Percentiles rank a stretch among this genome's conserved stretches.
These are phyloP conservation scores for Crithidia fasciculata DNA, from an alignment of 208 protist genomes.

Conservation along the genomic window DNA sequence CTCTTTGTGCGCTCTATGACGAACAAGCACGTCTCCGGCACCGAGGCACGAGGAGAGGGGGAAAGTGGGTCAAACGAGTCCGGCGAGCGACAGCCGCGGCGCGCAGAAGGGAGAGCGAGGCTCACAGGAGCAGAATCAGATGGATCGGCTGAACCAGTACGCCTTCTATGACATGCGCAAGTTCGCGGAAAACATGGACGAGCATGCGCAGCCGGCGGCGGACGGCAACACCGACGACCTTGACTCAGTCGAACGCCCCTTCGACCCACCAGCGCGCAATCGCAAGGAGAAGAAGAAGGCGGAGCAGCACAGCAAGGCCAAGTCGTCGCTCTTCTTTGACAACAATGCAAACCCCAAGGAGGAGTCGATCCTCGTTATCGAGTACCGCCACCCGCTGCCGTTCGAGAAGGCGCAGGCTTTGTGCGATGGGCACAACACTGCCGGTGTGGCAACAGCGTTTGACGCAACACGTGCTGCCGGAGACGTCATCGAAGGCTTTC, in stretches of 20 bases:
- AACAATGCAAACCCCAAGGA: slow-evolving; percentile 17
- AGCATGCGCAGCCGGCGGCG: slow-evolving; percentile 9
- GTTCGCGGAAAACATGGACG: slow-evolving; percentile 28
- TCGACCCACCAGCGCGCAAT: slow-evolving; percentile 7
- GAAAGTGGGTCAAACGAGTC: slow-evolving; percentile 22
- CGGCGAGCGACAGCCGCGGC: background rate
- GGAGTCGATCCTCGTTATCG: slow-evolving; percentile 32
- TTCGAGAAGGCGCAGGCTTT: slow-evolving; percentile 23
- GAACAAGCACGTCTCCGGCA: slow-evolving; percentile 3
- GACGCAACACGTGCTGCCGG: slow-evolving; percentile 9
- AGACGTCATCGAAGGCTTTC: slow-evolving; percentile 61
- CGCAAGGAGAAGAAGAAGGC: background rate
- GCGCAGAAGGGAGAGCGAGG: background rate
- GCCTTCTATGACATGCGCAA: slow-evolving; percentile 37
- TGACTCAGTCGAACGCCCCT: slow-evolving; percentile 25
- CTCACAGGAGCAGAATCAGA: background rate
- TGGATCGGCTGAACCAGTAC: slow-evolving; percentile 29
- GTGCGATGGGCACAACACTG: slow-evolving; percentile 5
- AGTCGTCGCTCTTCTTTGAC: slow-evolving; percentile 6
- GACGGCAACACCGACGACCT: slow-evolving; percentile 19
- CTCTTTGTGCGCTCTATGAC: slow-evolving; percentile 55
- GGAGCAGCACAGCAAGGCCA: slow-evolving; percentile 17
- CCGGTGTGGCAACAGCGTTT: background rate
- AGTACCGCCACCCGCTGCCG: slow-evolving; percentile 35
- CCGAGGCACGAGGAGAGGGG: slow-evolving; percentile 9